Percentiles rank a stretch among this genome's conserved stretches.
Evolutionary conservation across 495 filamentous ascomycete species (phyloP).

Genomic region (Penicillium crystallinum): DNA sequence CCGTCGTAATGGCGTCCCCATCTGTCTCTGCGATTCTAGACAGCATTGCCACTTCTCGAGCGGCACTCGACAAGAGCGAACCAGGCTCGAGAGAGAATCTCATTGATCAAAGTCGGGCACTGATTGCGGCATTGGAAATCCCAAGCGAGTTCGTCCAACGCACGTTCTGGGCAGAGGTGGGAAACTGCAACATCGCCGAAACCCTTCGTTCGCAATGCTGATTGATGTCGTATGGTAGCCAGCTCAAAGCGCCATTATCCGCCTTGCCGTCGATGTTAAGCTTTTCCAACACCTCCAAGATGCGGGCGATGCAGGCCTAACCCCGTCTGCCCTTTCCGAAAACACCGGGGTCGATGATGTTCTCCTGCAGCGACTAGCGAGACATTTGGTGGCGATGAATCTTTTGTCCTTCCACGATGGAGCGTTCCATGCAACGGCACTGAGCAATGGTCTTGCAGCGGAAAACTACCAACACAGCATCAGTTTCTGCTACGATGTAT

Average conservation of each 20-base stretch:
- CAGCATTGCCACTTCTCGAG: slow-evolving; percentile 7
- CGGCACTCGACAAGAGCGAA: slow-evolving; percentile 26
- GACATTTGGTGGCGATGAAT: slow-evolving; percentile 26
- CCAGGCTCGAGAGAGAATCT: slow-evolving; percentile 31
- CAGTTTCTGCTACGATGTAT: slow-evolving; percentile 22
- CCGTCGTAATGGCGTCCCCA: background rate
- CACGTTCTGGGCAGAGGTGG: slow-evolving; percentile 40
- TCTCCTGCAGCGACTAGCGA: slow-evolving; percentile 21
- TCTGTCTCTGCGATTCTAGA: slow-evolving; percentile 7
- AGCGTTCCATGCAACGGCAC: slow-evolving; percentile 12
- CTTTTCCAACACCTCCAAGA: slow-evolving; percentile 32
- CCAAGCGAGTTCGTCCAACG: slow-evolving; percentile 36
- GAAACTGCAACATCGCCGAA: background rate
- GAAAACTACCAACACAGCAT: slow-evolving; percentile 25
- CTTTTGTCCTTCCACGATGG: slow-evolving; percentile 15
- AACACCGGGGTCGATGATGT: slow-evolving; percentile 24
- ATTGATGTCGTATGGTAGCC: slow-evolving; percentile 16
- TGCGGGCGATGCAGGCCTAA: slow-evolving; percentile 19
- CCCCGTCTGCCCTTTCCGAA: slow-evolving; percentile 14
- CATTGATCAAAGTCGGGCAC: slow-evolving; percentile 28
- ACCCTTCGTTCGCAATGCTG: background rate
- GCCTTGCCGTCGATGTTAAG: slow-evolving; percentile 30
- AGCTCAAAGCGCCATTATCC: slow-evolving; percentile 32
- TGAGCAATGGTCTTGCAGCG: slow-evolving; percentile 23
- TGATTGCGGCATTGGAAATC: slow-evolving; percentile 27